These are phyloP conservation scores for Chaetothyriales sp. DNA, from an alignment of 2,329 filamentous ascomycete genomes.

Conservation along the genomic window DNA sequence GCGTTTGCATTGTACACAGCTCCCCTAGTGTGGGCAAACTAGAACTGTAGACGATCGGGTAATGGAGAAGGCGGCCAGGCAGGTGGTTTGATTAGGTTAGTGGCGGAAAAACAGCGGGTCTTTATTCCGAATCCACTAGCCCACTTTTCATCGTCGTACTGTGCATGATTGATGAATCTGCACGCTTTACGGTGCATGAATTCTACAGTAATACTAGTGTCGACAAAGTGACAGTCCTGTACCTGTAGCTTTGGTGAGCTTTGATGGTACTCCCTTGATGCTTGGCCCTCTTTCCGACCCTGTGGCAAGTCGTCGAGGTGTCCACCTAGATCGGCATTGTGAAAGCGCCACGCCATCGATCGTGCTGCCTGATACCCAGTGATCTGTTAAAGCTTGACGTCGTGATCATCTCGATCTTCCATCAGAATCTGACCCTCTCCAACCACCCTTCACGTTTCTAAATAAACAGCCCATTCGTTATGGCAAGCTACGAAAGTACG, in stretches of 20 bases:
- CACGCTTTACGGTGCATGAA: neutral
- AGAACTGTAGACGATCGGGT: neutral
- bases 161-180: neutral
- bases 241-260: neutral
- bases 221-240: neutral
- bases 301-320: neutral
- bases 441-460: neutral
- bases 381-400: slow-evolving; percentile 2
- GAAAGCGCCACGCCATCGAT: slow-evolving; percentile 10
- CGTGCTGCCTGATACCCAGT: slow-evolving; percentile 7
- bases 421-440: neutral
- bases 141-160: neutral
- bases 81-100: neutral
- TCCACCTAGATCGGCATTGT: neutral
- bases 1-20: neutral
- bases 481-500: slow-evolving; percentile 20
- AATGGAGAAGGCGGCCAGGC: neutral
- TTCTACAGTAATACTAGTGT: neutral
- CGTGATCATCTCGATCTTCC: neutral
- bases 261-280: neutral
- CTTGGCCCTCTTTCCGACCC: neutral
- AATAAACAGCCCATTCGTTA: neutral
- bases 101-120: neutral
- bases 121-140: neutral
- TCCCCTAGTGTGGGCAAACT: neutral